phyloP scores from a whole-genome alignment of 805 yeast genomes.

The Starmerella scarabaei region DNA sequence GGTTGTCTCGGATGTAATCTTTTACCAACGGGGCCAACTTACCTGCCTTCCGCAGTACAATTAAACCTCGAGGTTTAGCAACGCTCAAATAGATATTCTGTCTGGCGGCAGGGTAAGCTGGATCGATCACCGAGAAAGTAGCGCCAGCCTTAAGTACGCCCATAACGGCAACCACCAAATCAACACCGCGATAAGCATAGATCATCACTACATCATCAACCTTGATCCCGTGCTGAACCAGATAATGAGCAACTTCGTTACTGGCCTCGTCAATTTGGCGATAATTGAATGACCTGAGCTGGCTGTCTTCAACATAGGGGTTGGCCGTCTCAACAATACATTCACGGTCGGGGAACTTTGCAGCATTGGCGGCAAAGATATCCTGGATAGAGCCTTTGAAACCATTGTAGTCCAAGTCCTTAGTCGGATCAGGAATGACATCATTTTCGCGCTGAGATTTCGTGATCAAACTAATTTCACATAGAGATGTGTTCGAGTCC shows the following conservation, averaged over 20 bases:
- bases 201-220: slow-evolving; percentile 96
- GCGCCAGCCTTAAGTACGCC: slow-evolving; percentile 98
- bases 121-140: slow-evolving; percentile 95
- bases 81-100: slow-evolving; percentile 87
- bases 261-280: slow-evolving; percentile 85
- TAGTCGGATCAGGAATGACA: slow-evolving; percentile 75
- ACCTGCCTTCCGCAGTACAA: slow-evolving; percentile 87
- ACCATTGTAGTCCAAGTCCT: slow-evolving; percentile 76
- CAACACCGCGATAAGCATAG: slow-evolving; percentile 95
- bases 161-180: slow-evolving; percentile 89
- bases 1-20: slow-evolving; percentile 59
- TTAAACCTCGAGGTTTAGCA: slow-evolving; percentile 83
- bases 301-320: slow-evolving; percentile 31
- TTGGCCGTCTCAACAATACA: slow-evolving; percentile 90
- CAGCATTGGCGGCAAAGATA: slow-evolving; percentile 80
- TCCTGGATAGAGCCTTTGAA: slow-evolving; percentile 95
- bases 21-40: slow-evolving; percentile 61
- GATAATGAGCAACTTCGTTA: slow-evolving; percentile 80
- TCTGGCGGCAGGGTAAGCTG: slow-evolving; percentile 97
- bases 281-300: slow-evolving; percentile 67
- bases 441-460: slow-evolving; percentile 36
- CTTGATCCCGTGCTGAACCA: slow-evolving; percentile 65
- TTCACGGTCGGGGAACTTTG: slow-evolving; percentile 65
- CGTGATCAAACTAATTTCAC: slow-evolving; percentile 58
- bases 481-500: slow-evolving; percentile 33